Evolutionary conservation across 2,329 filamentous ascomycete genomes (phyloP).

Genomic region (Diaporthe sp.): DNA sequence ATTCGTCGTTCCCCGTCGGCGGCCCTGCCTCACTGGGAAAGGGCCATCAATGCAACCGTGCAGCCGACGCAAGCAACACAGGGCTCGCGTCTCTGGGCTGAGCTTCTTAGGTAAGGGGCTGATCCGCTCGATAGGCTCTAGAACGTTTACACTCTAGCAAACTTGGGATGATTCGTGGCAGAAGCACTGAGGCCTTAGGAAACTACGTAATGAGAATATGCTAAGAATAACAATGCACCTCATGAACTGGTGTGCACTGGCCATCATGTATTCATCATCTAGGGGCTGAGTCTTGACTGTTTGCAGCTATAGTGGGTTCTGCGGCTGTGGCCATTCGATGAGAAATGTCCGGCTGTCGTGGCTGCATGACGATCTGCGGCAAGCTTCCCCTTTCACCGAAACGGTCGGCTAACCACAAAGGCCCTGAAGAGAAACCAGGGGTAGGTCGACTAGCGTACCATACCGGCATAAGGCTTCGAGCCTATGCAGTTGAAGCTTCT

Average conservation of each 20-base stretch:
- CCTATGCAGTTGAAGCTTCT: slow-evolving; percentile 2
- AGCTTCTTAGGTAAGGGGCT: neutral
- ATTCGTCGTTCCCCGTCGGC: neutral
- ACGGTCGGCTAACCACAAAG: neutral
- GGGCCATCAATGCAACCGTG: neutral
- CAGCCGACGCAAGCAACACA: neutral
- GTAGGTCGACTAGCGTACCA: neutral
- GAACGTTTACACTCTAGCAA: neutral
- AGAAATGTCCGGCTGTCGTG: neutral
- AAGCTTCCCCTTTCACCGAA: slow-evolving; percentile 12
- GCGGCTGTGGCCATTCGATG: neutral
- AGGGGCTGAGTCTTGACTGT: neutral
- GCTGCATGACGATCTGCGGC: slow-evolving; percentile 9
- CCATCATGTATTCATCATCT: slow-evolving; percentile 2
- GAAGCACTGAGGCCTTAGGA: neutral
- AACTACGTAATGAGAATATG: neutral
- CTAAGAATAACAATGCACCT: neutral
- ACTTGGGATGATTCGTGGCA: neutral
- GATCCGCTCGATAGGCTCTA: neutral
- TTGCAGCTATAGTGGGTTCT: neutral
- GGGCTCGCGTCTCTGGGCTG: neutral
- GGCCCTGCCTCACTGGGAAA: neutral
- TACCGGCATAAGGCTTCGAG: neutral
- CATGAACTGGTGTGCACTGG: neutral
- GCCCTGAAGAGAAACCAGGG: neutral